Conservation (phyloP, 805 yeast species). For the Metschnikowia dekortorum region DNA sequence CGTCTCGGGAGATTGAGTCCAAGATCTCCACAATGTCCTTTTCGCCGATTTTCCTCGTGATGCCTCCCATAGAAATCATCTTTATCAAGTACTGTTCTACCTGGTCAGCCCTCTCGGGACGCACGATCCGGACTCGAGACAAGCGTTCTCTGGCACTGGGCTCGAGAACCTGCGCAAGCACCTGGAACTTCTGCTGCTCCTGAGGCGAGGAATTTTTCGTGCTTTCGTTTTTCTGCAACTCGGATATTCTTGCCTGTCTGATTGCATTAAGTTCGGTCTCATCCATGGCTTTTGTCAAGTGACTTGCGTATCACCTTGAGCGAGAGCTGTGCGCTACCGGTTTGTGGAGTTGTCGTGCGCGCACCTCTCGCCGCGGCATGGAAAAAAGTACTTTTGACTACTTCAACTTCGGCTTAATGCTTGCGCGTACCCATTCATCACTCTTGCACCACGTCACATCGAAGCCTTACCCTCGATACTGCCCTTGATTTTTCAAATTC, state of each 20-base stretch:
- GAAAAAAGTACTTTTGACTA: neutral
- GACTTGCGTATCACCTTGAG: neutral
- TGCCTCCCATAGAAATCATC: constrained; percentile 71
- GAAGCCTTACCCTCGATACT: neutral
- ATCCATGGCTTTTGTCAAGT: constrained; percentile 51
- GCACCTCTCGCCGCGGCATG: constrained; percentile 1
- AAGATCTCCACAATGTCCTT: constrained; percentile 77
- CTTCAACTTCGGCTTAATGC: neutral
- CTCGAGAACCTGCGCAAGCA: constrained; percentile 67
- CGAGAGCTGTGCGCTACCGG: neutral
- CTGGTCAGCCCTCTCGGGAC: constrained; percentile 85
- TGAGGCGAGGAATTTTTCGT: constrained; percentile 12
- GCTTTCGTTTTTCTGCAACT: constrained; percentile 62
- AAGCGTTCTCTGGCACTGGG: constrained; percentile 85
- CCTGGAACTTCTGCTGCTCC: constrained; percentile 37
- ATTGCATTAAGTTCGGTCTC: constrained; percentile 85
- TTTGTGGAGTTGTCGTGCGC: neutral
- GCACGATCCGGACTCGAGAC: constrained; percentile 79
- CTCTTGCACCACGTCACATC: neutral
- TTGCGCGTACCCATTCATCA: neutral
- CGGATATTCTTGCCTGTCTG: constrained; percentile 87
- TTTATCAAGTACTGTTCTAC: constrained; percentile 78
- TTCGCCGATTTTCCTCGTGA: constrained; percentile 71
- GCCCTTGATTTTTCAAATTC: neutral
- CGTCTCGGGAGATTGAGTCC: constrained; percentile 76